Conservation (phyloP, 164 flowering plant genomes). For the Dillenia suffruticosa region DNA sequence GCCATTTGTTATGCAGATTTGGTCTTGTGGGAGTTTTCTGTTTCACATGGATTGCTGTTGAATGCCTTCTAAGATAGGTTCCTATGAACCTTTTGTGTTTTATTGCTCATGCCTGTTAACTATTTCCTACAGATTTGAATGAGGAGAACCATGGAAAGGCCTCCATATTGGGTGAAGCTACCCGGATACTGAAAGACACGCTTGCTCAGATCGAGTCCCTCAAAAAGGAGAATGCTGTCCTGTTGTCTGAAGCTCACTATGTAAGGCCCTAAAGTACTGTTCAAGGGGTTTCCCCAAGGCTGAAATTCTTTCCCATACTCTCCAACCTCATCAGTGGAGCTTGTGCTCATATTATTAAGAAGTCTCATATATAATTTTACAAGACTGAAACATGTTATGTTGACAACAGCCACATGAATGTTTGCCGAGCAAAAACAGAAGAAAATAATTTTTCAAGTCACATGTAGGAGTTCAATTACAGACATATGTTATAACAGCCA, state of each 20-base stretch:
- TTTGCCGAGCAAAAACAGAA: neutral
- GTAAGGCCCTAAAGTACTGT: conserved; percentile 27
- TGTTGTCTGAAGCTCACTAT: conserved; percentile 54
- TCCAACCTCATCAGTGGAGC: no score
- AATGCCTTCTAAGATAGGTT: no score
- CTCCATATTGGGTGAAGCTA: conserved; percentile 43
- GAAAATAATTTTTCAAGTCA: neutral
- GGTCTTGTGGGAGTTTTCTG: neutral
- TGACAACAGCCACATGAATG: neutral
- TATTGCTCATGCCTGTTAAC: no score
- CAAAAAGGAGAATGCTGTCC: conserved; percentile 44
- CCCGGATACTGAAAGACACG: conserved; percentile 38
- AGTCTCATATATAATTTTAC: neutral
- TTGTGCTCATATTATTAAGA: neutral
- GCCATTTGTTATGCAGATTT: neutral
- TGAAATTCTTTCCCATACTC: no score
- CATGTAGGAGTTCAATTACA: no score
- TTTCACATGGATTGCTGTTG: no score
- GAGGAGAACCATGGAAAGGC: conserved; percentile 50
- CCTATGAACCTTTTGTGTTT: no score
- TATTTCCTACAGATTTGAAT: no score
- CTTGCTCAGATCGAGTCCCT: conserved; percentile 41
- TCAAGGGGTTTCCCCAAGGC: neutral
- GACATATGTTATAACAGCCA: no score
- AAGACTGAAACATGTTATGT: no score